Evolutionary conservation across 2,329 filamentous ascomycete genomes (phyloP).

Genomic region (Didymella pinodella): DNA sequence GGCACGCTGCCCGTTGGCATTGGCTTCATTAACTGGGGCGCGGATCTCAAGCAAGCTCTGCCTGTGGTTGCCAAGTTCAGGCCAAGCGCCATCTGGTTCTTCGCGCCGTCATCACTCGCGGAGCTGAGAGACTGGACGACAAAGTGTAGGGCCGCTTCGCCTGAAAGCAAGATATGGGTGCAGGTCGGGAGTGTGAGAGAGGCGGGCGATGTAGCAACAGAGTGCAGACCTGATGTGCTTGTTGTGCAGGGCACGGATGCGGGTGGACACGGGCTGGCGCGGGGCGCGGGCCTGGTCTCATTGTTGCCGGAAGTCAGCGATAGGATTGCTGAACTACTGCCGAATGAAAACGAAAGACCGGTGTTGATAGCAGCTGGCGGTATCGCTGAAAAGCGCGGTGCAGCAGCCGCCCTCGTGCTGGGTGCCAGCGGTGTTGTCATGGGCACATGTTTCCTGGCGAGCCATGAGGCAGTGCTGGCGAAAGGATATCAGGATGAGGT

Average conservation of each 20-base stretch:
- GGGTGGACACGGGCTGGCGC: constrained; percentile 68
- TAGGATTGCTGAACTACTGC: constrained; percentile 49
- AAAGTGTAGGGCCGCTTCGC: constrained; percentile 44
- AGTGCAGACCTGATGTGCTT: constrained; percentile 63
- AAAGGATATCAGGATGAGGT: constrained; percentile 59
- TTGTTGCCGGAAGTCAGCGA: constrained; percentile 66
- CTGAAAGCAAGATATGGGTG: constrained; percentile 62
- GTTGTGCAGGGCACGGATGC: constrained; percentile 71
- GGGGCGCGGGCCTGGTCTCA: constrained; percentile 63
- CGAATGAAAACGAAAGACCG: constrained; percentile 27
- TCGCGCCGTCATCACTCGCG: constrained; percentile 62
- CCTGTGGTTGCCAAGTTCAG: constrained; percentile 62
- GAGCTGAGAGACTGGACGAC: constrained; percentile 47
- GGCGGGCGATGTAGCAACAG: constrained; percentile 59
- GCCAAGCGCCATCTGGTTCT: constrained; percentile 72
- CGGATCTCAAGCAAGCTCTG: constrained; percentile 56
- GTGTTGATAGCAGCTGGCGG: constrained; percentile 66
- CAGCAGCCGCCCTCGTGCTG: constrained; percentile 64
- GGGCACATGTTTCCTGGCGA: constrained; percentile 71
- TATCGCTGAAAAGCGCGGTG: constrained; percentile 66
- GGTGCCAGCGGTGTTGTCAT: constrained; percentile 65
- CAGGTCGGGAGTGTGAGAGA: constrained; percentile 68
- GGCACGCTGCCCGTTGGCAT: constrained; percentile 62
- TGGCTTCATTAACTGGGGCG: constrained; percentile 66
- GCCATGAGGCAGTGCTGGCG: constrained; percentile 56